Conservation (phyloP, 768 basidiomycete genomes). For the Boletus fagicola region DNA sequence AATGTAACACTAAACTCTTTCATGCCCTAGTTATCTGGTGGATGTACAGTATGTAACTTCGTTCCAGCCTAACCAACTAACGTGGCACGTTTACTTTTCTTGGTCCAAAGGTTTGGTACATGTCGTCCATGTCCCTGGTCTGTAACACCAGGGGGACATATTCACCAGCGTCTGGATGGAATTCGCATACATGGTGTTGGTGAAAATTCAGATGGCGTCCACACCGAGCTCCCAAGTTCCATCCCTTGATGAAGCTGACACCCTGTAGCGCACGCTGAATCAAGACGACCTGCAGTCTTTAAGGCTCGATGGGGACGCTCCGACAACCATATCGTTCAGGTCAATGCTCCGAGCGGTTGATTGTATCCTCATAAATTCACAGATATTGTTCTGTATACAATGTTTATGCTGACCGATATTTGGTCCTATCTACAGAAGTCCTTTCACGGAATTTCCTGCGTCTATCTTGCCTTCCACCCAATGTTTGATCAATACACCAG, state of each 20-base stretch:
- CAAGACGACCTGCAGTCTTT: background rate
- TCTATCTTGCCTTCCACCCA: slow-evolving; percentile 69
- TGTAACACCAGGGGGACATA: background rate
- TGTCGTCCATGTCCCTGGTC: background rate
- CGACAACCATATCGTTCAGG: background rate
- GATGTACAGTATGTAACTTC: background rate
- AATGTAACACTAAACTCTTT: slow-evolving; percentile 9
- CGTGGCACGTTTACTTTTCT: background rate
- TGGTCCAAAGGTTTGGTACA: background rate
- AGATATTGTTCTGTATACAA: background rate
- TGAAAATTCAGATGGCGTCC: background rate
- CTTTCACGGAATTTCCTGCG: slow-evolving; percentile 44
- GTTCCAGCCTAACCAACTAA: background rate
- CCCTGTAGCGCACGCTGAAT: background rate
- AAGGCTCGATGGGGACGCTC: background rate
- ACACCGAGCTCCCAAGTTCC: background rate
- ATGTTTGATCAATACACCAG: slow-evolving; percentile 79
- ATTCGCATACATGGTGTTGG: background rate
- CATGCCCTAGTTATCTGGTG: background rate
- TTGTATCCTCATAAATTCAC: background rate
- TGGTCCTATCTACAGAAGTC: slow-evolving; percentile 34
- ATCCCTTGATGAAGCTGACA: background rate
- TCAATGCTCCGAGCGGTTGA: background rate
- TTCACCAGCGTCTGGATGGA: background rate
- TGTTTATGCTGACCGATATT: background rate